Evolutionary conservation across 768 basidiomycete genomes (phyloP), one percentile per base, ranked within the genome.

Genomic region (Calvatia gigantea): DNA sequence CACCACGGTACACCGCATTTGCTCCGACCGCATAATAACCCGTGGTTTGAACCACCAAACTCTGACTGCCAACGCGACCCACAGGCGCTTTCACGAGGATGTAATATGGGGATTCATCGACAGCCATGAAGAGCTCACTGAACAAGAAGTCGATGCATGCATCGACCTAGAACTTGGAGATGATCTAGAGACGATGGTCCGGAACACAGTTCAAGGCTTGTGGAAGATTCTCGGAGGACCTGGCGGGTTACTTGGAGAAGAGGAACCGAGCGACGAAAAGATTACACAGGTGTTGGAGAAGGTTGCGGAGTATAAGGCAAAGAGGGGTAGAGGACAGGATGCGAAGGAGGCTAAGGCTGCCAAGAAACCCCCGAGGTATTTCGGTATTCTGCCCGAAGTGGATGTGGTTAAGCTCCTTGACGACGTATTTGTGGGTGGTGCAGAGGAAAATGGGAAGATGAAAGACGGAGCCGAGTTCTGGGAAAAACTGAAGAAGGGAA

Each of bases 41-140:
- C 87, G 97, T 4, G 97, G 96, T 0, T 80, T 83, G 3, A 90
- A 88, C 59, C 97, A 99, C 73, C 89, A 98, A 67, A 81, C 82
- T 0, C 81, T 99, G 0, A 83, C 79, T 33, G 84, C 86, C 0
- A 83, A 86, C 59, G 49, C 51, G 4, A 67, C 64, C 8, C 53
- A 66, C 14, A 66, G 70, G 15, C 80, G 78, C 52, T 62, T 69
- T 25, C 91, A 98, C 69, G 94, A 97, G 69, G 75, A 81, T 4
- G 81, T 95, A 17, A 69, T 98, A n/a, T 85, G 86, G 84, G 76
- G 75, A 70, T 98, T 99, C 73, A 71, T 98, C 51, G 73, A 70
- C 23, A 59, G 71, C n/a, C 67, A 74, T 0, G 83, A 94, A 60
- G 78, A 82, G 60, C 84, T 98, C 6, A 69, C 77, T 4, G 47